Conservation (phyloP, 2,329 filamentous ascomycete genomes). For the Fusarium stilboides region DNA sequence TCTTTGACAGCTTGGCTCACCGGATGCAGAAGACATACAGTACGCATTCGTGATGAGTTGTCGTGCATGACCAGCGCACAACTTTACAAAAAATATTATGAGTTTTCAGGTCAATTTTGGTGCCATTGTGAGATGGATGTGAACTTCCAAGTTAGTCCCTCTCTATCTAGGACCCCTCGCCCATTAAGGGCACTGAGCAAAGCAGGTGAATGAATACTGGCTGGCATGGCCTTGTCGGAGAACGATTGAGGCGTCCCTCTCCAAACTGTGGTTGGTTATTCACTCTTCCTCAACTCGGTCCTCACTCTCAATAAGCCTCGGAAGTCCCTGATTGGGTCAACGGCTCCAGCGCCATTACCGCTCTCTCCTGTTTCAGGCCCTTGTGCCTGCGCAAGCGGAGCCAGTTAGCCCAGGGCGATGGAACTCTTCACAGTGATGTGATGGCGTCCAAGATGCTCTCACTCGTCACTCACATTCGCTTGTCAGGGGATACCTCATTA, state of each 20-base stretch:
- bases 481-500: conserved; percentile 3
- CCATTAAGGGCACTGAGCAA: background rate
- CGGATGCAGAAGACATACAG: conserved; percentile 25
- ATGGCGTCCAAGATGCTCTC: conserved; percentile 9
- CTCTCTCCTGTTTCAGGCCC: conserved; percentile 48
- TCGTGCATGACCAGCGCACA: conserved; percentile 40
- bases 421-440: conserved; percentile 13
- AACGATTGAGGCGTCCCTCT: conserved; percentile 36
- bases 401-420: conserved; percentile 7
- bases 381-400: conserved; percentile 41
- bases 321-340: conserved; percentile 35
- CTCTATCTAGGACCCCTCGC: conserved; percentile 14
- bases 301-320: conserved; percentile 13
- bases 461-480: background rate
- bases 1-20: conserved; percentile 42
- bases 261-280: conserved; percentile 27
- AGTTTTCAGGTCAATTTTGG: background rate
- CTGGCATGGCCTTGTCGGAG: conserved; percentile 30
- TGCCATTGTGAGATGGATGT: conserved; percentile 5
- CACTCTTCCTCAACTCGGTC: conserved; percentile 10
- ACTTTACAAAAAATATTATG: background rate
- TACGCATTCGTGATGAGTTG: conserved; percentile 41
- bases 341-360: conserved; percentile 28
- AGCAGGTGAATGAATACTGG: conserved; percentile 25
- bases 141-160: background rate